Conservation (phyloP, 495 filamentous ascomycete species). For the Corynascus novoguineensis region DNA sequence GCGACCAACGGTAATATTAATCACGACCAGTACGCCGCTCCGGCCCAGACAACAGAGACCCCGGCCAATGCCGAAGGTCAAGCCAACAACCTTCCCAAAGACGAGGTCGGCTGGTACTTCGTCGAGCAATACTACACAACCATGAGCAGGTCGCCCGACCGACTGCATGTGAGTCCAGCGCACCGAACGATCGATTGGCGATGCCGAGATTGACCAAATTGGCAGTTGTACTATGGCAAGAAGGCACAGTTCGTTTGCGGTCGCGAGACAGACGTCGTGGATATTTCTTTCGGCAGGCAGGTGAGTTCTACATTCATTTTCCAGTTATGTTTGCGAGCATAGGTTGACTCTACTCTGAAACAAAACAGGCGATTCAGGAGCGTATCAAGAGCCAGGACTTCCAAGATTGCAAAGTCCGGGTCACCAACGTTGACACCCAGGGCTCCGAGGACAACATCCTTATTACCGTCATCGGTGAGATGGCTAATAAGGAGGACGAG, state of each 20-base stretch:
- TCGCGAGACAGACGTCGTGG: slow-evolving; percentile 77
- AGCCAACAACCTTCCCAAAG: slow-evolving; percentile 50
- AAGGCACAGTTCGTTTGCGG: slow-evolving; percentile 78
- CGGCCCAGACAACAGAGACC: slow-evolving; percentile 22
- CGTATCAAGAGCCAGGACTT: slow-evolving; percentile 88
- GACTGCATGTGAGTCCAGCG: slow-evolving; percentile 66
- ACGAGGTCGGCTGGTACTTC: slow-evolving; percentile 98
- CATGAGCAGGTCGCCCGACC: slow-evolving; percentile 87
- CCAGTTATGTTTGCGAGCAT: not conserved
- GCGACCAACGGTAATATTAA: slow-evolving; percentile 44
- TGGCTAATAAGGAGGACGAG: slow-evolving; percentile 83
- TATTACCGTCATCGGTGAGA: slow-evolving; percentile 96
- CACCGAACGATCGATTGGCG: not conserved
- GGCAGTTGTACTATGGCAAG: slow-evolving; percentile 71
- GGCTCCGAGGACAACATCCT: slow-evolving; percentile 87
- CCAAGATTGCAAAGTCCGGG: slow-evolving; percentile 96
- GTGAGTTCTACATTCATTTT: slow-evolving; percentile 50
- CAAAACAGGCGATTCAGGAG: slow-evolving; percentile 80
- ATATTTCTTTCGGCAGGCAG: slow-evolving; percentile 75
- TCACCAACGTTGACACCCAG: slow-evolving; percentile 96
- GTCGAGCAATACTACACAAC: slow-evolving; percentile 99
- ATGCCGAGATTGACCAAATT: slow-evolving; percentile 1
- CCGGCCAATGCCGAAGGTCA: slow-evolving; percentile 17
- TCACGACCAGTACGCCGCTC: slow-evolving; percentile 35
- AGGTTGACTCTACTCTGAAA: slow-evolving; percentile 13